Base-by-base conservation (phyloP, 1,284 basidiomycete genomes). In the Marasmius tenuissimus region DNA sequence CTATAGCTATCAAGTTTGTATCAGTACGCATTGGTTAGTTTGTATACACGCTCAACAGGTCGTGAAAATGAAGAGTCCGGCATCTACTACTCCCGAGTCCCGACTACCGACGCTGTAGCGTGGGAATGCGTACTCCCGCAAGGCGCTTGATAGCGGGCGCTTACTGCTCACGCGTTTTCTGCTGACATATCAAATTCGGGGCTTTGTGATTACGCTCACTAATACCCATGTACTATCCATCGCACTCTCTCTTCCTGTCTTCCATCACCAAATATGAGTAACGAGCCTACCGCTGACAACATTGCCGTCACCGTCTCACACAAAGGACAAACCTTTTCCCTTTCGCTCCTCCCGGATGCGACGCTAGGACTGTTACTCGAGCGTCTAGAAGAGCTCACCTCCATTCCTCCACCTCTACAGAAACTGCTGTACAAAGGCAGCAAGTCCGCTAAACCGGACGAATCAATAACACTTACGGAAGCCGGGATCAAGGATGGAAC, bases 381-480 rank as follows among this genome's bases (percentile, higher is more conserved):
- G 0, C 78, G 70, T 39, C 70, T 91, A 5, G 83, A 88, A 69
- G 81, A 85, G 63, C 78, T 89, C 39, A 91, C 88, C 0, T 77
- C 78, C 20, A 85, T 92, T 8, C 87, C 88, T 0, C 78, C 83
- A 5, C 70, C 77, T 4, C 75, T 86, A 53, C 89, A 92, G 76
- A 92, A 92, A 69, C 76, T 92, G 42, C 71, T 92, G 3, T 88
- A 82, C 75, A 89, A 86, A 71, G 89, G 89, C 37, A 90, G 86
- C 78, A 87, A 84, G 38, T 61, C 67, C 0, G 70, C 72, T 27
- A 54, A 67, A 0, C 67, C 70, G 18, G 70, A 75, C 2, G 71
- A 75, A 4, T 72, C 75, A 34, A 74, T 72, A 9, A 83, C 83
- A 0, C 65, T 91, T 3, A 56, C 67, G 0, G 75, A 83, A 52